Evolutionary conservation across 148 eudicot genomes (phyloP), one percentile per base, ranked within the genome.

Genomic region (Mesembryanthemum crystallinum): DNA sequence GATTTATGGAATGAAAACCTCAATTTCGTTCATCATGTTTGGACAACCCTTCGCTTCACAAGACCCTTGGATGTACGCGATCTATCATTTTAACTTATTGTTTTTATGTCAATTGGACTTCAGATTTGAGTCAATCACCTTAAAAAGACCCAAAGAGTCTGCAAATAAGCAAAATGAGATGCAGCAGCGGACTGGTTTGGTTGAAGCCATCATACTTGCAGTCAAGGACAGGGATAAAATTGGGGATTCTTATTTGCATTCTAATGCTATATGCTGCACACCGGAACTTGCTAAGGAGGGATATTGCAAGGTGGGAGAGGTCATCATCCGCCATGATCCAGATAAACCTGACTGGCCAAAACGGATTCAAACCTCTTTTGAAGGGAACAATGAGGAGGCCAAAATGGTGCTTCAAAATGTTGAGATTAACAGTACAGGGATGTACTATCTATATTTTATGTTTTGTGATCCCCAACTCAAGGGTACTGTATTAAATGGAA

Each of bases 111-210:
- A 33, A 64, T 18, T 33, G 24, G 23, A 20, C 23, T 0, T 35
- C 67, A 65, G 69, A 65, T 65, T 65, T 23, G 69, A 65, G 47
- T 65, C 69, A 65, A 39, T 65, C 49, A 65, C 69, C 47, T 65
- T 65, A 23, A 35, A 27, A 65, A 65, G 69, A 65, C 15, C 69
- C 9, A 65, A 37, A 37, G 69, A 65, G 27, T 65, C 69, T 37
- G 69, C 69, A 65, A 65, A 15, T 65, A 35, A 65, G 49, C 69
- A 65, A 24, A 65, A 65, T 12, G 69, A 32, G 32, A 65, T 65
- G 69, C 69, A 65, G 49, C 69, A 65, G 28, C 42, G 49, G 37
- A 65, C 69, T n/a, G 69, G 69, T 24, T 65, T 65, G 28, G 28
- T 65, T 9, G 69, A 65, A 65, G 69, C 69, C 8, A 65, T 65